phyloP scores from a whole-genome alignment of 31 red algal genomes.

The Endocladia muricata region DNA sequence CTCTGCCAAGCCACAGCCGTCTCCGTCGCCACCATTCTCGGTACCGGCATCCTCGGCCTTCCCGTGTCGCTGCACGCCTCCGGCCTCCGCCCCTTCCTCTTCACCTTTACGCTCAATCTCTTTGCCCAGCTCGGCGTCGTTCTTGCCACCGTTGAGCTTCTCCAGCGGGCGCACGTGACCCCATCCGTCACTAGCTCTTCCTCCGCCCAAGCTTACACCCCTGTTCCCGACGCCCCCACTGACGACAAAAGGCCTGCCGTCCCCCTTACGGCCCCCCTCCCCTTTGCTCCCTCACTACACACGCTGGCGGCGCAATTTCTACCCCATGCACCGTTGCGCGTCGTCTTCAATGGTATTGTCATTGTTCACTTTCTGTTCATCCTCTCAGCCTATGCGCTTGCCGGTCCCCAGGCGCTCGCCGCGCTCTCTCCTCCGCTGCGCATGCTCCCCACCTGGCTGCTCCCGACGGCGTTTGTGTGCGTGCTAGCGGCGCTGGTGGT shows the following conservation, averaged over 20 bases:
- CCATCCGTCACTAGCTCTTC: background rate
- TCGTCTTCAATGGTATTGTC: constrained; percentile 61
- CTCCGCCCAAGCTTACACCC: background rate
- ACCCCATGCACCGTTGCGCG: constrained; percentile 13
- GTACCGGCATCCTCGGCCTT: constrained; percentile 92
- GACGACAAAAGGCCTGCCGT: background rate
- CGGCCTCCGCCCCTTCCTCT: constrained; percentile 67
- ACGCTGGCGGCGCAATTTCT: constrained; percentile 64
- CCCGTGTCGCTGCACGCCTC: constrained; percentile 82
- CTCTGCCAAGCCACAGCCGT: constrained; percentile 48
- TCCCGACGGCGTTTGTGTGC: constrained; percentile 18
- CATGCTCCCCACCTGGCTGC: background rate
- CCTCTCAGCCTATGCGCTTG: constrained; percentile 78
- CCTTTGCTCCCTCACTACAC: constrained; percentile 49
- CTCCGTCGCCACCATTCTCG: constrained; percentile 86
- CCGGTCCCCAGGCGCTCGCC: constrained; percentile 85
- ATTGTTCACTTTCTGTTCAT: constrained; percentile 87
- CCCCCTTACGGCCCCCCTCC: background rate
- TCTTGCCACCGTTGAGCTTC: constrained; percentile 64
- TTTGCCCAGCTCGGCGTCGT: constrained; percentile 73
- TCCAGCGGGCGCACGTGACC: constrained; percentile 63
- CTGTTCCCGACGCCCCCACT: background rate
- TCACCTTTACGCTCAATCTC: constrained; percentile 60
- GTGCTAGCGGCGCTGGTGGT: constrained; percentile 13
- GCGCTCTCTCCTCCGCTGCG: constrained; percentile 50